Base-by-base conservation (phyloP, 2,329 filamentous ascomycete genomes). In the Penicillium frequentans region DNA sequence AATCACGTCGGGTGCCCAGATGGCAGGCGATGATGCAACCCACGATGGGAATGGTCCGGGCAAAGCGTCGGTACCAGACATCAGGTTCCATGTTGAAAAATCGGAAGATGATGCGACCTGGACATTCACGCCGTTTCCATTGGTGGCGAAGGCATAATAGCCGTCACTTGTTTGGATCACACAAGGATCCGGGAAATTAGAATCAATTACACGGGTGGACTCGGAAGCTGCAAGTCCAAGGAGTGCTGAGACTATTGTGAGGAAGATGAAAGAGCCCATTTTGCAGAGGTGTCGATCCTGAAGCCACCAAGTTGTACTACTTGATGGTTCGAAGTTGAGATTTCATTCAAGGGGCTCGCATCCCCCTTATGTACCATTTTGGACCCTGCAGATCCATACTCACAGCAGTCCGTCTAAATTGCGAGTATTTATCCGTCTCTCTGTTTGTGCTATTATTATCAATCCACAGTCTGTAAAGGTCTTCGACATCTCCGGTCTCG, bases 1-100 rank as follows among this genome's bases (percentile, higher is more conserved):
- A 7, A 77, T 75, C 3, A 87, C 81, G 65, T 86, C 84, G 10
- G 84, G 85, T 0, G 84, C 84, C 84, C 84, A 87, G 13, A 80
- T 80, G 54, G 81, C 77, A 6, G 67, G 65, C 3, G 67, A 64
- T 3, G 76, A 75, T 16, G 73, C 77, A 9, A 80, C 80, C 84
- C 84, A 87, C 16, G 71, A 63, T 2, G 78, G 78, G 5, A 79
- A 66, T 19, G 66, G 65, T 9, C 71, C 66, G 0, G 83, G 82
- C 16, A 87, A 72, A 3, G 81, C 79, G 63, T 86, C 82, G 16
- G 74, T 68, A 46, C 79, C 74, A 44, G 80, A 74, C 19, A 79
- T 73, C 9, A 77, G 72, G 67, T 78, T 81, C 64, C 80, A 77
- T 8, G 75, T 76, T 11, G 70, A 68, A 47, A 83, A 78, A 39